These are phyloP conservation scores for Metarhizium anisopliae DNA, from an alignment of 2,329 filamentous ascomycete species.

Conservation along the genomic window DNA sequence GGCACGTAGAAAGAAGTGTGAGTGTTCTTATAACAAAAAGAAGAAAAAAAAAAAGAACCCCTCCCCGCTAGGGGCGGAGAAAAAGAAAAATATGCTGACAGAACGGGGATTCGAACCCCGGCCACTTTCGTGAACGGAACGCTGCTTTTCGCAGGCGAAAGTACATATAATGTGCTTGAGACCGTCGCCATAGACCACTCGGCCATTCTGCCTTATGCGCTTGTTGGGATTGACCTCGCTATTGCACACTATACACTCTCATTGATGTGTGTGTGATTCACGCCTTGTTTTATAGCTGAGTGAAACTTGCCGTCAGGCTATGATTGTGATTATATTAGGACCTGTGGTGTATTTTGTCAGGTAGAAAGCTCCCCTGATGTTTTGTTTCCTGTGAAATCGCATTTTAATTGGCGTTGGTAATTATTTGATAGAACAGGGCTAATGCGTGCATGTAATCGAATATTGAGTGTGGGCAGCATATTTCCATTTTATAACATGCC, in stretches of 20 bases:
- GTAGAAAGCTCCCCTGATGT: accelerated
- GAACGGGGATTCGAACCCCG: conserved; percentile 17
- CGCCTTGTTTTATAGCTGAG: no score
- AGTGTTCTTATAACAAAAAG: background rate
- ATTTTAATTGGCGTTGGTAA: no score
- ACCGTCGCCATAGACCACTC: conserved; percentile 16
- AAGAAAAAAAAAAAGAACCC: background rate
- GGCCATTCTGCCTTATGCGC: conserved; percentile 12
- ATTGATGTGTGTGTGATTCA: no score
- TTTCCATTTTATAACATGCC: no score
- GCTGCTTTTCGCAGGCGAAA: conserved; percentile 12
- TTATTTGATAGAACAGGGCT: no score
- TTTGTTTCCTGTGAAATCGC: no score
- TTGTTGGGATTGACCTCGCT: background rate
- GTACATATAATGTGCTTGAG: conserved; percentile 13
- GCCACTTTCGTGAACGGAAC: conserved; percentile 17
- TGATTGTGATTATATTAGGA: background rate
- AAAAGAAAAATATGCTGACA: conserved; percentile 10
- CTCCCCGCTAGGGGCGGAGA: background rate
- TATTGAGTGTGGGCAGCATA: no score
- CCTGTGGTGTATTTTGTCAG: background rate
- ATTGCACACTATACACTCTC: background rate
- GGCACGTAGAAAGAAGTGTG: no score
- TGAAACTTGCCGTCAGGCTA: background rate
- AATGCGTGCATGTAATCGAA: no score